Percentiles rank a stretch among this genome's conserved stretches.
Evolutionary conservation across 163 green algal genomes (phyloP).

Genomic region (Chlamydomonas reinhardtii): DNA sequence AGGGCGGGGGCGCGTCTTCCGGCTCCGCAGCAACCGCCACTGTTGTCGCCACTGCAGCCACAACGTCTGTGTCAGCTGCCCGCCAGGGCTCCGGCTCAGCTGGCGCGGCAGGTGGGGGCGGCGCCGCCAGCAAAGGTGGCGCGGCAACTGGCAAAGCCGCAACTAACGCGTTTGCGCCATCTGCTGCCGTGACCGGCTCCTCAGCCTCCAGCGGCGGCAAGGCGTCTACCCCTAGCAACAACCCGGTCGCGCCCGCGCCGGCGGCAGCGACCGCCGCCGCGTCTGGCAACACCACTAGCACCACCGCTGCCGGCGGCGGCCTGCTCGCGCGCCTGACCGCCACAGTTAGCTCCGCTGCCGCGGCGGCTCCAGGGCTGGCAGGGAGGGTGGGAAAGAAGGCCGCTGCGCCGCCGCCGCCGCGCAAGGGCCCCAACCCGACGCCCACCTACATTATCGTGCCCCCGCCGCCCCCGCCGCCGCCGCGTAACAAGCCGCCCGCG

Average conservation of each 20-base stretch:
- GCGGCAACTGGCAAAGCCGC: no score
- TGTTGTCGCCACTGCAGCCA: neutral
- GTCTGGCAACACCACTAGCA: neutral
- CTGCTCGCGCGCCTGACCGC: slow-evolving; percentile 8
- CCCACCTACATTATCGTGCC: slow-evolving; percentile 34
- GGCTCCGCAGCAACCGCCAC: neutral
- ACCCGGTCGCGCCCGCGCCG: no score
- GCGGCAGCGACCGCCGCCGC: no score
- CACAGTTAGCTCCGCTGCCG: slow-evolving; percentile 4
- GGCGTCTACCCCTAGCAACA: neutral
- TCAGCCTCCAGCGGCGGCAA: neutral
- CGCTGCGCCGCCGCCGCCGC: neutral
- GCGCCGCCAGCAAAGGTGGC: no score
- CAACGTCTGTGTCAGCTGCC: neutral
- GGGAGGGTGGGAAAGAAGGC: slow-evolving; percentile 14
- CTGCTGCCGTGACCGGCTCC: no score
- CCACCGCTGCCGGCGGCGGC: neutral
- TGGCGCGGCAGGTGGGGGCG: no score
- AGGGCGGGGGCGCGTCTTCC: neutral
- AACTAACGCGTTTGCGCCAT: no score
- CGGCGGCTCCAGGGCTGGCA: neutral
- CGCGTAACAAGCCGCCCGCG: slow-evolving; percentile 2
- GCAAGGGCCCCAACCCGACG: neutral
- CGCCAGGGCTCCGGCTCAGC: no score
- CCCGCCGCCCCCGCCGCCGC: slow-evolving; percentile 23